Evolutionary conservation across 805 yeast genomes (phyloP), one percentile per base, ranked within the genome.

Genomic region (Candida hispaniensis): DNA sequence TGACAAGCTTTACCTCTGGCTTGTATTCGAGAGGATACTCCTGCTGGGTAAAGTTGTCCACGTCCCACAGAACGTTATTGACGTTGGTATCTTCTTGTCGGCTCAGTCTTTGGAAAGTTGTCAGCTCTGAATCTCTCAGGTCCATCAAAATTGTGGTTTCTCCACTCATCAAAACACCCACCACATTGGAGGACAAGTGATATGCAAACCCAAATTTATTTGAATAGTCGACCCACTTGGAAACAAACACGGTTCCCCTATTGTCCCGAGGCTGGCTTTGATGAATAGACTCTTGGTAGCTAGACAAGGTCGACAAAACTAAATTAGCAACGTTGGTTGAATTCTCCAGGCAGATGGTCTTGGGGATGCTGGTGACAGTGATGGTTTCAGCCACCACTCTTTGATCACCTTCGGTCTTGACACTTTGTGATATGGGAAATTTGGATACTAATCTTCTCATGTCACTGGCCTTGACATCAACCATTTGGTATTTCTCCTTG

Each of bases 141-240:
- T 56, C 82, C 45, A 47, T 76, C 41, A 88, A 66, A 46, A 91
- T 72, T 4, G 94, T 78, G 39, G 79, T 75, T 12, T 81, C 79
- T 48, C 82, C 88, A 46, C 82, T 81, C 61, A 86, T 88, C 40
- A 80, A 63, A 9, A 86, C 94, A 13, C 96, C 97, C 46, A 83
- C 80, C 45, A 79, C 80, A 41, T 88, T 91, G 28, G 85, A 79
- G 13, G 88, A 80, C 39, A 91, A 61, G 53, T 91, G 94, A 55
- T 88, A 91, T 4, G 95, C 81, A 52, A 91, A 77, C 1, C 98
- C 98, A 57, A 88, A 93, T 55, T 79, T 83, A 60, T 86, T 85
- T 16, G 95, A 79, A 55, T 88, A 91, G 55, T 91, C 99, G 17
- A 93, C 97, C 99, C 99, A 91, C 54, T 88, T 86, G 42, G 93